Base-by-base conservation (phyloP, 805 yeast species). In the Suhomyces vadensis region DNA sequence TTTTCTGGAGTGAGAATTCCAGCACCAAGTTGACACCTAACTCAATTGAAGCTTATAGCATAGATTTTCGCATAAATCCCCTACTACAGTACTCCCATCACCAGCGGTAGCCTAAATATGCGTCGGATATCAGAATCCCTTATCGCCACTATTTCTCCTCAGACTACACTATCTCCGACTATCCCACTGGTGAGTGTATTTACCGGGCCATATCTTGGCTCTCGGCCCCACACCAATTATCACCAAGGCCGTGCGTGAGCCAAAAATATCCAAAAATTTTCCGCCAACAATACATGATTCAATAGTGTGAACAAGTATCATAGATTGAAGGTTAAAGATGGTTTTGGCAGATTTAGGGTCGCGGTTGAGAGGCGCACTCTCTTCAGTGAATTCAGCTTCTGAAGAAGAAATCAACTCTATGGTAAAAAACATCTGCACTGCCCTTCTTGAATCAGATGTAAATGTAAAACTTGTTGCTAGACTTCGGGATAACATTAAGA, bases 361-460 rank as follows among this genome's bases (percentile, higher is more conserved):
- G 31, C 64, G 73, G 5, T 59, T 72, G 44, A 61, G 74, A 41
- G 65, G 64, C n/a, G 75, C 77, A 3, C 62, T 72, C 27, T 68
- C 73, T 13, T 58, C 64, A 5, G 71, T 71, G 25, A 69, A 68
- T 14, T 65, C 73, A 5, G 75, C 70, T 4, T 62, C 73, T 3
- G 66, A 63, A 37, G 61, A 59, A 25, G 77, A 72, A 41, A 61
- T 72, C 35, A 62, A 61, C 35, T 46, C 57, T 24, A 79, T 91
- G 84, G 70, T 94, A 55, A 92, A 92, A 63, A 95, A 87, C 56
- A 83, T 92, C 41, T 87, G 95, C 46, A 83, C 87, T 47, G 99
- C 99, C 0, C 75, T 92, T 45, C 72, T 94, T 46, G 97, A 91
- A 65, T 78, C 94, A n/a, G 99, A 92, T 65, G 98, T 92, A 19